Evolutionary conservation across 805 yeast genomes (phyloP), one percentile per base, ranked within the genome.

Genomic region (Starmerella etchellsii): DNA sequence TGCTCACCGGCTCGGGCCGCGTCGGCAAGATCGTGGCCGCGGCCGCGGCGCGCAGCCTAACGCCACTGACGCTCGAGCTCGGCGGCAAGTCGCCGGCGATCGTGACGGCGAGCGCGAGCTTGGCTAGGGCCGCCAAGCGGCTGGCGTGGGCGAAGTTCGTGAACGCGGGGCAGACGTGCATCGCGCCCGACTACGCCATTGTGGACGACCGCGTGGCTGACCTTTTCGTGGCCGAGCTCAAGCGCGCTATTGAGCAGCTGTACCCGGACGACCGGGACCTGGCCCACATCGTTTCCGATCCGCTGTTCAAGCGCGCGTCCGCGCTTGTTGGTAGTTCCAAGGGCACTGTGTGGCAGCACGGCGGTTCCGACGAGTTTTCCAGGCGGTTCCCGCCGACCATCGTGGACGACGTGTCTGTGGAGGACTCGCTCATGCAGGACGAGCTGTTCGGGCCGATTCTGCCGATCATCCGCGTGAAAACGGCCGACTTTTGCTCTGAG

Each of bases 51-150:
- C 75, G 81, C 60, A 70, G 73, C 18, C 66, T 87, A 50, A 83
- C 94, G 1, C 96, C 96, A 1, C 70, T 71, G 10, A 61, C 81
- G 8, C 67, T 87, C 46, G 97, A 87, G 61, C 66, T 87, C 34
- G 96, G 97, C 40, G 97, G 97, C 4, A 88, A 88, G 59, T 78
- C 88, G 7, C 97, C 97, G 0, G 81, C 73, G 2, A 70, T 85
- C 51, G 64, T 87, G 10, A 69, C 84, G 38, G 66, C 64, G 47
- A 61, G 68, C 37, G 63, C 63, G 13, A 65, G 66, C 42, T 33
- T 66, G 28, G 41, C 46, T 20, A 39, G 54, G 14, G 67, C 71
- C 3, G 67, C 84, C 21, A 69, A 69, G 48, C 71, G 96, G 60
- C 62, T 83, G 14, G 68, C 70, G 1, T 82, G 91, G 81, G 88